Evolutionary conservation across 306 rosid genomes (phyloP).

Genomic region (Trifolium pratense): DNA sequence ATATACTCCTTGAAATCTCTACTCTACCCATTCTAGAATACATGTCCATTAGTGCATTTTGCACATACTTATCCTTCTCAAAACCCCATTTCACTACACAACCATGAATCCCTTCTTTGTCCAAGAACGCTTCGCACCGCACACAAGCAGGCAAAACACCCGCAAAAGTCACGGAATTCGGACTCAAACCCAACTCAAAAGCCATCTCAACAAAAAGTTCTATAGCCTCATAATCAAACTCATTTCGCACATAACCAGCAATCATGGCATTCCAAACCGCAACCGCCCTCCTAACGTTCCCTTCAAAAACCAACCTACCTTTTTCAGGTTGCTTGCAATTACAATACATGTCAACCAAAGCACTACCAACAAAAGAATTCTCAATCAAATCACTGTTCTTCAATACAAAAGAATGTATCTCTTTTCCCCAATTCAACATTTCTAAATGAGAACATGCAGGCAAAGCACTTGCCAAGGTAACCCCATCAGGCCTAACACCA

Average conservation of each 20-base stretch:
- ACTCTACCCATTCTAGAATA: constrained; percentile 72
- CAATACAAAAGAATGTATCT: constrained; percentile 71
- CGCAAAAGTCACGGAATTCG: constrained; percentile 72
- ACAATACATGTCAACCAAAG: constrained; percentile 89
- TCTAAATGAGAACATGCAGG: constrained; percentile 89
- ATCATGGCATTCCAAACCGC: constrained; percentile 86
- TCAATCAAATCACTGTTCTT: constrained; percentile 53
- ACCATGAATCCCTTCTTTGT: constrained; percentile 72
- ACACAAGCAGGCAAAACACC: constrained; percentile 77
- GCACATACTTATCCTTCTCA: constrained; percentile 69
- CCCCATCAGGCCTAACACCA: constrained; percentile 71
- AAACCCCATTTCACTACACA: constrained; percentile 65
- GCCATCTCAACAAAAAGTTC: constrained; percentile 68
- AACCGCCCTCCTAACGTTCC: constrained; percentile 46
- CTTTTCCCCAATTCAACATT: constrained; percentile 63
- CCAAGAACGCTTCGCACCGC: constrained; percentile 50
- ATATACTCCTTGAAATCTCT: constrained; percentile 58
- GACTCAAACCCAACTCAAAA: constrained; percentile 44
- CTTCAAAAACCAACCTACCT: constrained; percentile 67
- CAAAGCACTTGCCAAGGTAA: constrained; percentile 75
- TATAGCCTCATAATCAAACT: constrained; percentile 65
- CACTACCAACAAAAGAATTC: constrained; percentile 76
- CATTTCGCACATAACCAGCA: constrained; percentile 73
- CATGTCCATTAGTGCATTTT: constrained; percentile 86
- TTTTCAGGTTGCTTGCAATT: constrained; percentile 62